phyloP scores from a whole-genome alignment of 352 stramenopile genomes.

The Globisporangium polare region DNA sequence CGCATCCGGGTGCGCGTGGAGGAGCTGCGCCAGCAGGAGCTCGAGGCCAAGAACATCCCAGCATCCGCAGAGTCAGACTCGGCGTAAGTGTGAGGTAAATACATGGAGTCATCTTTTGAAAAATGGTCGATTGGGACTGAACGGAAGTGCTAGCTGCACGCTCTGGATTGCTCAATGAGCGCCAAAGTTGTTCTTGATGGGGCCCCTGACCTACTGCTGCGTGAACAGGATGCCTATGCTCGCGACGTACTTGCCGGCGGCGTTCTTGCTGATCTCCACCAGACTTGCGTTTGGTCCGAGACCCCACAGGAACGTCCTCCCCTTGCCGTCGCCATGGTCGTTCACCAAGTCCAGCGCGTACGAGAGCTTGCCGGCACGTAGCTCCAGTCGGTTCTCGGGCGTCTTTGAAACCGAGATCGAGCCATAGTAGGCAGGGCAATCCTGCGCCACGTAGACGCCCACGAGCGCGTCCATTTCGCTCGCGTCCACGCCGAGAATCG shows the following conservation, averaged over 20 bases:
- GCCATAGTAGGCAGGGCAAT: slow-evolving; percentile 33
- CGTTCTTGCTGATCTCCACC: neutral
- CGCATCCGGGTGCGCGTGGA: slow-evolving; percentile 71
- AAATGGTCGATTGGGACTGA: no score
- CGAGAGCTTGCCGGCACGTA: neutral
- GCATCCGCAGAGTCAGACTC: neutral
- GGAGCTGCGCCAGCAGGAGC: slow-evolving; percentile 43
- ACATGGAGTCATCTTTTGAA: no score
- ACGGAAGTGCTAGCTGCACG: no score
- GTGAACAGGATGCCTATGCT: slow-evolving; percentile 2
- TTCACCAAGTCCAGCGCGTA: neutral
- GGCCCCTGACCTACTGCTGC: slow-evolving; percentile 4
- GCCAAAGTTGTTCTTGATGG: no score
- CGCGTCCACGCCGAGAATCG: slow-evolving; percentile 18
- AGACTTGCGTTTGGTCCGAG: neutral
- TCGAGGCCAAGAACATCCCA: neutral
- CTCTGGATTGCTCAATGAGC: no score
- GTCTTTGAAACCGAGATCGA: slow-evolving; percentile 22
- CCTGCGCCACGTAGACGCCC: slow-evolving; percentile 36
- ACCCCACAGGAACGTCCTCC: slow-evolving; percentile 1
- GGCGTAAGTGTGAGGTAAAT: neutral
- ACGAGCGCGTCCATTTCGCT: slow-evolving; percentile 30
- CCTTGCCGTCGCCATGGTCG: neutral
- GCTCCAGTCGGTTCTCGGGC: neutral
- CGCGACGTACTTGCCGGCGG: slow-evolving; percentile 1